Conservation (phyloP, 2,329 filamentous ascomycete genomes). For the Cryphonectria carpinicola region DNA sequence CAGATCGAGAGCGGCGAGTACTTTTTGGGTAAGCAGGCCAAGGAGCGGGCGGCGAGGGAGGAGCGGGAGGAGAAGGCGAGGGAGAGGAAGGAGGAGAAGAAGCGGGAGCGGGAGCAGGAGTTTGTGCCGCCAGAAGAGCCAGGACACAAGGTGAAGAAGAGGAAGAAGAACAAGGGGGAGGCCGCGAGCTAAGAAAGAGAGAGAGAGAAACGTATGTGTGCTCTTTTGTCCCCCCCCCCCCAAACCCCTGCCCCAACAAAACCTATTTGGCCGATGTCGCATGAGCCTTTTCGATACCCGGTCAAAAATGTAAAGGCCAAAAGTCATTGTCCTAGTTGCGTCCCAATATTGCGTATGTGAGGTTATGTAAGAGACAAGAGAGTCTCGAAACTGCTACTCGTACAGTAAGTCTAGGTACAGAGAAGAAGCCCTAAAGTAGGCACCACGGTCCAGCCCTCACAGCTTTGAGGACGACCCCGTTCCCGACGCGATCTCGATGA, state of each 20-base stretch:
- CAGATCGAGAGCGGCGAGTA: slow-evolving; percentile 99
- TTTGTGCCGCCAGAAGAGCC: slow-evolving; percentile 86
- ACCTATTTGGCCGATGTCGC: slow-evolving; percentile 4
- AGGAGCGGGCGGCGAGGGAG: slow-evolving; percentile 80
- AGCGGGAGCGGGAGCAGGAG: slow-evolving; percentile 80
- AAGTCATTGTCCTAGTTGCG: slow-evolving; percentile 6
- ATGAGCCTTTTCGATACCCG: slow-evolving; percentile 27
- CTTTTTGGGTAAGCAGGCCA: slow-evolving; percentile 90
- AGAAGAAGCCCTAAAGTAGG: no score
- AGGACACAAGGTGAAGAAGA: slow-evolving; percentile 65
- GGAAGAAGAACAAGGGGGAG: slow-evolving; percentile 59
- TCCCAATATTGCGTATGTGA: neutral
- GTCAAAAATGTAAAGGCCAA: slow-evolving; percentile 24
- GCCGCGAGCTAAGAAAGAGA: slow-evolving; percentile 27
- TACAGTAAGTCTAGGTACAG: neutral
- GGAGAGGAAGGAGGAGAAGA: slow-evolving; percentile 85
- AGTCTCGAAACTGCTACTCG: neutral
- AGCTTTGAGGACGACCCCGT: slow-evolving; percentile 32
- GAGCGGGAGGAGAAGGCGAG: slow-evolving; percentile 83
- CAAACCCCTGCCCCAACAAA: no score
- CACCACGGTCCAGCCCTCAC: slow-evolving; percentile 15
- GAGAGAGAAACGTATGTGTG: no score
- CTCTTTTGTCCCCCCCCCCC: neutral
- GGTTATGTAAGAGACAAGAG: neutral
- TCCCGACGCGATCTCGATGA: slow-evolving; percentile 66